phyloP scores from a whole-genome alignment of 2,329 filamentous ascomycete genomes.

The Monosporascus sp. region DNA sequence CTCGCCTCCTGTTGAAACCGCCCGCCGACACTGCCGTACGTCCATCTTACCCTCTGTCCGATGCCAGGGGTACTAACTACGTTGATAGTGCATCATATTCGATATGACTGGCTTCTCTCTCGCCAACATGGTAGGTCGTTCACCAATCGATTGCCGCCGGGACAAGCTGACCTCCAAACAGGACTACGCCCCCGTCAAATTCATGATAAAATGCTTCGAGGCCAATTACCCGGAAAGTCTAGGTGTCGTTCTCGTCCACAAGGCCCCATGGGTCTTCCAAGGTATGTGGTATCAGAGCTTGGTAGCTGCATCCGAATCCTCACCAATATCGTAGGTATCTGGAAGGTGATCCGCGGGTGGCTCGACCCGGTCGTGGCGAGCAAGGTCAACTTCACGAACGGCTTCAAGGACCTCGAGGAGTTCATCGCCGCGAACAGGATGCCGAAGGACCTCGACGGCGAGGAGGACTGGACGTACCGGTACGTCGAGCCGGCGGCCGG shows the following conservation, averaged over 20 bases:
- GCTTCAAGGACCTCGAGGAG: slow-evolving; percentile 67
- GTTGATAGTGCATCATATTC: slow-evolving; percentile 74
- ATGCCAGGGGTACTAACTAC: slow-evolving; percentile 13
- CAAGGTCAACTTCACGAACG: slow-evolving; percentile 92
- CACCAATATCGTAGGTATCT: slow-evolving; percentile 62
- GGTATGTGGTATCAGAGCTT: slow-evolving; percentile 42
- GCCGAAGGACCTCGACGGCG: slow-evolving; percentile 77
- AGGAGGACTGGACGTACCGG: slow-evolving; percentile 77
- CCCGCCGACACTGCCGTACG: slow-evolving; percentile 89
- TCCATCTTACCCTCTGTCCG: slow-evolving; percentile 14
- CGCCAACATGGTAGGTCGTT: slow-evolving; percentile 74
- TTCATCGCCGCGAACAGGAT: slow-evolving; percentile 70
- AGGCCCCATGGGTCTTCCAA: slow-evolving; percentile 95
- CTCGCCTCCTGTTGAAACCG: slow-evolving; percentile 71
- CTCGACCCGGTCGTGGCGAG: slow-evolving; percentile 91
- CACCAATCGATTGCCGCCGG: neutral
- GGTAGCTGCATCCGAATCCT: slow-evolving; percentile 27
- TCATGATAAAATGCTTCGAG: slow-evolving; percentile 99
- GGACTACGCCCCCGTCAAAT: slow-evolving; percentile 95
- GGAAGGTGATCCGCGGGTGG: slow-evolving; percentile 94
- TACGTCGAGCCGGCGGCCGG: slow-evolving; percentile 71
- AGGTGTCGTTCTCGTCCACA: slow-evolving; percentile 87
- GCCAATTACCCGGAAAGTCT: slow-evolving; percentile 96
- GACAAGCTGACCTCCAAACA: slow-evolving; percentile 26
- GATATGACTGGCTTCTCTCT: slow-evolving; percentile 93